phyloP scores from a whole-genome alignment of 768 basidiomycete species.

The Amanita exitialis region DNA sequence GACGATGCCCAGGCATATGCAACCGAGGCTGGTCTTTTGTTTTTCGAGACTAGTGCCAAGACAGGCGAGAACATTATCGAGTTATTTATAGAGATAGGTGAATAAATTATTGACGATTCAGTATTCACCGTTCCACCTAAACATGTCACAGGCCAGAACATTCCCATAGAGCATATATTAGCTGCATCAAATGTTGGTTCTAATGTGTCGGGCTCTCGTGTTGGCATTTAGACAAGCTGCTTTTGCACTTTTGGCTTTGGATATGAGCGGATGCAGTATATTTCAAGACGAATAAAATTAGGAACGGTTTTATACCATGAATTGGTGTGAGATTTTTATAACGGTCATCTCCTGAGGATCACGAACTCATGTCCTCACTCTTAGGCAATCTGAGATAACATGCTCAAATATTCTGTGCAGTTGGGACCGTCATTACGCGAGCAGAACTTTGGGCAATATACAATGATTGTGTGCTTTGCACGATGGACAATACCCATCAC shows the following conservation, averaged over 20 bases:
- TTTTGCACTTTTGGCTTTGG: too few species aligned
- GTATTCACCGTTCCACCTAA: not conserved
- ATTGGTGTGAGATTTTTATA: too few species aligned
- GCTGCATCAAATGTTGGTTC: slow-evolving; percentile 59
- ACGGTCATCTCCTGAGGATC: too few species aligned
- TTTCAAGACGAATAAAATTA: too few species aligned
- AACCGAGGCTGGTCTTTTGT: slow-evolving; percentile 85
- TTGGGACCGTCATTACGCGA: too few species aligned
- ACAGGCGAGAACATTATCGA: slow-evolving; percentile 93
- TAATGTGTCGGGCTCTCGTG: slow-evolving; percentile 42
- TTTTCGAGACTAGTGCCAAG: slow-evolving; percentile 98
- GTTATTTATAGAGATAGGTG: slow-evolving; percentile 97
- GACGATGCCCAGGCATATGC: slow-evolving; percentile 98
- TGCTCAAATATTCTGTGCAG: too few species aligned
- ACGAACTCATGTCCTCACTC: too few species aligned
- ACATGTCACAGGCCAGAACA: slow-evolving; percentile 38
- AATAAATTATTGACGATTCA: slow-evolving; percentile 17
- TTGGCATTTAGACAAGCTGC: slow-evolving; percentile 16
- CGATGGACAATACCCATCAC: not conserved
- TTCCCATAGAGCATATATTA: slow-evolving; percentile 82
- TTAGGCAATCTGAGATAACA: too few species aligned
- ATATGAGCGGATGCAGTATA: too few species aligned
- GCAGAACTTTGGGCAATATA: not conserved
- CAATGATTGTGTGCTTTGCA: not conserved
- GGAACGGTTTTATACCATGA: too few species aligned